These are phyloP conservation scores for Vitis rotundifolia DNA, from an alignment of 164 flowering plant genomes.

Conservation along the genomic window DNA sequence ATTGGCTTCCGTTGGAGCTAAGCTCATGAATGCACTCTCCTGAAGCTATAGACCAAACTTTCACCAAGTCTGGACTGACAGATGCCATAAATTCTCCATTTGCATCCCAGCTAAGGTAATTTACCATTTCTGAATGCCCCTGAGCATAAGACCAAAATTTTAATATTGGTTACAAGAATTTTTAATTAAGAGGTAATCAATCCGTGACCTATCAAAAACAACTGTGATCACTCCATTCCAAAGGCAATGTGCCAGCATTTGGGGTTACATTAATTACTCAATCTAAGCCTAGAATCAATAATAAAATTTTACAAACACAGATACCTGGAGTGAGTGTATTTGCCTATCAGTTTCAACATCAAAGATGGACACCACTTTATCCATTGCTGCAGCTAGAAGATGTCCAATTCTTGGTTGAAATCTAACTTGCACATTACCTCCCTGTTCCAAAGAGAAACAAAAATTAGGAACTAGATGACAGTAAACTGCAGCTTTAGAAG, in stretches of 20 bases:
- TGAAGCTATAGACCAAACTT: slow-evolving; percentile 70
- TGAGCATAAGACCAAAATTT: slow-evolving; percentile 21
- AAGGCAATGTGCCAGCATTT: neutral
- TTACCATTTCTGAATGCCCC: slow-evolving; percentile 72
- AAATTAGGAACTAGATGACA: neutral
- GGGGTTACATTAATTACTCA: neutral
- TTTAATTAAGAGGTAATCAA: no score
- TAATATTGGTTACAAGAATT: no score
- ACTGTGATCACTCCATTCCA: neutral
- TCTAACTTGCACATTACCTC: slow-evolving; percentile 77
- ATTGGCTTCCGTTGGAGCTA: slow-evolving; percentile 67
- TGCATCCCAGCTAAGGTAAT: slow-evolving; percentile 83
- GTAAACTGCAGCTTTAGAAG: neutral
- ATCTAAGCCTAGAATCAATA: neutral
- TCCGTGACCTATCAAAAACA: no score
- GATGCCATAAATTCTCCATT: slow-evolving; percentile 81
- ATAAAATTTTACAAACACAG: slow-evolving; percentile 1
- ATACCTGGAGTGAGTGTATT: slow-evolving; percentile 66
- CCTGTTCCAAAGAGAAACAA: slow-evolving; percentile 32
- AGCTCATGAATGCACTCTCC: slow-evolving; percentile 86
- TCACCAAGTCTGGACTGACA: slow-evolving; percentile 75
- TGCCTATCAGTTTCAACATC: slow-evolving; percentile 81
- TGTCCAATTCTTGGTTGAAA: slow-evolving; percentile 88
- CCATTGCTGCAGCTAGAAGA: slow-evolving; percentile 80
- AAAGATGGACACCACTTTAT: slow-evolving; percentile 68